phyloP scores from a whole-genome alignment of 371 early-diverging fungal species.

The Chytridiales sp. region DNA sequence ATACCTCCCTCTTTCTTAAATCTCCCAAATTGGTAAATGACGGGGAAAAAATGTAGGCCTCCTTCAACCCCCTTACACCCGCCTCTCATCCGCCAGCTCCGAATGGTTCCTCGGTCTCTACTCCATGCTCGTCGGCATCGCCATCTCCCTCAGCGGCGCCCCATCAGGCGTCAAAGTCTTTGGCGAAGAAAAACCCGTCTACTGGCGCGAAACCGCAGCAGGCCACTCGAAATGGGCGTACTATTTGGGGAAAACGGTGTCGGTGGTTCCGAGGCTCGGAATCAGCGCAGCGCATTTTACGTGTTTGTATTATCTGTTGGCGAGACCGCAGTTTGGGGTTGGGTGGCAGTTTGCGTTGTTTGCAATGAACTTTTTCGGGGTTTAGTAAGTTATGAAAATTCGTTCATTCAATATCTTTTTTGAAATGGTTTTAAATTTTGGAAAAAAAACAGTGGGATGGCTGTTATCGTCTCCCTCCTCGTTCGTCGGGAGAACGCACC shows the following conservation, averaged over 20 bases:
- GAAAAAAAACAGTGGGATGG: constrained; percentile 27
- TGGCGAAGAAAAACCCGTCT: constrained; percentile 44
- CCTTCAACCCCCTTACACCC: no score
- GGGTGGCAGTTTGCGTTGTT: constrained; percentile 14
- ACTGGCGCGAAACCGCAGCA: constrained; percentile 42
- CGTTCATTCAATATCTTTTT: background rate
- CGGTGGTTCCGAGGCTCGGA: constrained; percentile 5
- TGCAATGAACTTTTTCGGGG: constrained; percentile 38
- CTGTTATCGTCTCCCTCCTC: constrained; percentile 39
- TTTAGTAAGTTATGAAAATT: constrained; percentile 19
- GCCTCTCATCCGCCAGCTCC: background rate
- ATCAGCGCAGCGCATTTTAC: constrained; percentile 18
- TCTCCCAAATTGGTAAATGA: no score
- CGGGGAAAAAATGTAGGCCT: no score
- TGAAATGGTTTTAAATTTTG: background rate
- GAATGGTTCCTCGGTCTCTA: constrained; percentile 14
- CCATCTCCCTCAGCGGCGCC: constrained; percentile 39
- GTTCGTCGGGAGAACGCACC: constrained; percentile 41
- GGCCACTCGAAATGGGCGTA: constrained; percentile 41
- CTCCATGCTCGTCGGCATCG: constrained; percentile 39
- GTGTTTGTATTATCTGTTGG: constrained; percentile 32
- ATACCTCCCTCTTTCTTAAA: no score
- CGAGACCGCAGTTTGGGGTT: constrained; percentile 28
- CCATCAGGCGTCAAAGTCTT: constrained; percentile 44
- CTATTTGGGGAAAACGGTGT: constrained; percentile 25